Conservation (phyloP, 1,139 yeast genomes). For the Geotrichum candidum region DNA sequence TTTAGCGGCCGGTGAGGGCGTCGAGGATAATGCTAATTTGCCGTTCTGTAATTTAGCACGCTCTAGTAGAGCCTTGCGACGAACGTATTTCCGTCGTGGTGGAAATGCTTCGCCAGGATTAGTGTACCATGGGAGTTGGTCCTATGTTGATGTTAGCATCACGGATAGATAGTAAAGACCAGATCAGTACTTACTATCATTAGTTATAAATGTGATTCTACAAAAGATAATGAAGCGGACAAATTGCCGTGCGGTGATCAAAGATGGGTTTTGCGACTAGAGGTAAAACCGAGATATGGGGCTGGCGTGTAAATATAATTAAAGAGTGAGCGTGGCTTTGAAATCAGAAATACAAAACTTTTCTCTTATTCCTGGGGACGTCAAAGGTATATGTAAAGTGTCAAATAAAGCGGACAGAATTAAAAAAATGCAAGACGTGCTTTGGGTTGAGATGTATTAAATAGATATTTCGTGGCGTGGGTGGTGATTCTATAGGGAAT, state of each 20-base stretch:
- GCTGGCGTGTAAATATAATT: background rate
- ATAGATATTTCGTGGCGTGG: background rate
- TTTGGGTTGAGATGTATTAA: background rate
- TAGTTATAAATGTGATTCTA: slow-evolving; percentile 1
- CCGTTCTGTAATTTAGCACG: background rate
- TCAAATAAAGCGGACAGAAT: background rate
- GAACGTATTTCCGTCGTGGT: slow-evolving; percentile 13
- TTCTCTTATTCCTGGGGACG: background rate
- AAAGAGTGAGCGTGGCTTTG: background rate
- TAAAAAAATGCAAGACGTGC: background rate
- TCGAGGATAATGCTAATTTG: slow-evolving; percentile 1
- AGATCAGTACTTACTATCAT: slow-evolving; percentile 7
- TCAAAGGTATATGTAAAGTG: background rate
- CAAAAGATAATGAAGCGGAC: background rate
- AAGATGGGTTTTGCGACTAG: background rate
- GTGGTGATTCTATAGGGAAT: background rate
- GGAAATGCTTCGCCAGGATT: slow-evolving; percentile 13
- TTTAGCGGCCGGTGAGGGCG: background rate
- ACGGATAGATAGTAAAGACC: background rate
- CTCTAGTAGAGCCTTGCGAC: slow-evolving; percentile 13
- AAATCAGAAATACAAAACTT: background rate
- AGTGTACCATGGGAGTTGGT: slow-evolving; percentile 16
- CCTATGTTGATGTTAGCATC: background rate
- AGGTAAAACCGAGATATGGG: background rate
- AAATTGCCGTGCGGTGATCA: background rate